These are phyloP conservation scores for Nitzschia palea DNA, from an alignment of 108 stramenopile genomes.

Conservation along the genomic window DNA sequence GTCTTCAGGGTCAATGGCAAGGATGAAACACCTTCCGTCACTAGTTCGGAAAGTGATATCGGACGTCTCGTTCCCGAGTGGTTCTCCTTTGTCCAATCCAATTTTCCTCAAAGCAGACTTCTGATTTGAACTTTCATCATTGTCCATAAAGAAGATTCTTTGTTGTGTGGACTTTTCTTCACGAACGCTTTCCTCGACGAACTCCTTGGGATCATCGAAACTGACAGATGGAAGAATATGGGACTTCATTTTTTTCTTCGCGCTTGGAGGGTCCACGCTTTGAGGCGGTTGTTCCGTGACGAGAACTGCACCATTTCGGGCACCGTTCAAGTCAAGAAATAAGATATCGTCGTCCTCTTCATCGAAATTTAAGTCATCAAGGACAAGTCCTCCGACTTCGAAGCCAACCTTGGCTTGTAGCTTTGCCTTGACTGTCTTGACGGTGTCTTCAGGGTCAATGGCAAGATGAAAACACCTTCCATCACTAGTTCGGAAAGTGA, in stretches of 20 bases:
- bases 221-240: conserved; percentile 22
- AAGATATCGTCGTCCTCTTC: conserved; percentile 10
- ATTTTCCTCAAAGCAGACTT: neutral
- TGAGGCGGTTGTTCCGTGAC: conserved; percentile 12
- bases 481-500: conserved; percentile 13
- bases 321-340: neutral
- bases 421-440: conserved; percentile 12
- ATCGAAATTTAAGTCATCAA: conserved; percentile 11
- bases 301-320: conserved; percentile 1
- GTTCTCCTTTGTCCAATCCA: neutral
- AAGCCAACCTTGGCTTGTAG: neutral
- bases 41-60: conserved; percentile 11
- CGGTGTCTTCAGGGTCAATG: conserved; percentile 16
- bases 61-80: neutral
- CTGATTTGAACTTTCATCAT: too few relatives aligned
- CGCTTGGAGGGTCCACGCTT: conserved; percentile 18
- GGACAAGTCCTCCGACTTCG: conserved; percentile 11
- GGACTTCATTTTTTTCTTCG: conserved; percentile 10
- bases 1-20: conserved; percentile 18
- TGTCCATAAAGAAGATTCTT: conserved; percentile 25
- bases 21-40: conserved; percentile 10
- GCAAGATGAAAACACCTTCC: conserved; percentile 8
- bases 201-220: conserved; percentile 14
- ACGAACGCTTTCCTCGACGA: conserved; percentile 14
- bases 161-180: conserved; percentile 9